phyloP scores from a whole-genome alignment of 495 filamentous ascomycete genomes.

The Penicillium fimorum region DNA sequence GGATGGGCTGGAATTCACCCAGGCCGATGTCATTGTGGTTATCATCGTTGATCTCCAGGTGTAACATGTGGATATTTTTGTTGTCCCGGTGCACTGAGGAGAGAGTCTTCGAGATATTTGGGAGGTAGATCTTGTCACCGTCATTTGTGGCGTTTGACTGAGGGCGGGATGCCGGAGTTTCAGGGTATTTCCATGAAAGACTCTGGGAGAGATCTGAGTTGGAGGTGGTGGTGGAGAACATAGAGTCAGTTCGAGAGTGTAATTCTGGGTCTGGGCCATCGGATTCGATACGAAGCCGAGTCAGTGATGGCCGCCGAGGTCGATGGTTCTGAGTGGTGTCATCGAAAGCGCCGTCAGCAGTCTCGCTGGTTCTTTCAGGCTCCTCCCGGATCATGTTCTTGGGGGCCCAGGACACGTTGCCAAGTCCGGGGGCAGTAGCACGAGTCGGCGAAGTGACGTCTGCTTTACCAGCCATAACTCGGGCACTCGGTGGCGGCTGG shows the following conservation, averaged over 20 bases:
- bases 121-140: conserved; percentile 28
- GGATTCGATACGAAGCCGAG: conserved; percentile 19
- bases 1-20: conserved; percentile 41
- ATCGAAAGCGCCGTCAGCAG: conserved; percentile 11
- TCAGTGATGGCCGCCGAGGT: conserved; percentile 26
- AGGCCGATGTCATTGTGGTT: conserved; percentile 33
- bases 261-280: conserved; percentile 32
- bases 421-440: conserved; percentile 18
- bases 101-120: conserved; percentile 37
- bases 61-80: conserved; percentile 43
- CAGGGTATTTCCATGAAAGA: conserved; percentile 37
- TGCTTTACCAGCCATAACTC: conserved; percentile 82
- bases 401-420: conserved; percentile 12
- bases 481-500: conserved; percentile 79
- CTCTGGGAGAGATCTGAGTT: conserved; percentile 34
- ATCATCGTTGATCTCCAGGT: conserved; percentile 44
- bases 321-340: conserved; percentile 13
- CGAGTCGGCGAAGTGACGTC: conserved; percentile 41
- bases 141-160: conserved; percentile 42
- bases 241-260: conserved; percentile 37
- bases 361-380: conserved; percentile 6
- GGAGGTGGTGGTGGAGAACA: conserved; percentile 31
- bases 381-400: conserved; percentile 8
- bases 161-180: conserved; percentile 42
- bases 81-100: conserved; percentile 33